Base-by-base conservation (phyloP, 345 rosid species). In the Eucalyptus polybractea region DNA sequence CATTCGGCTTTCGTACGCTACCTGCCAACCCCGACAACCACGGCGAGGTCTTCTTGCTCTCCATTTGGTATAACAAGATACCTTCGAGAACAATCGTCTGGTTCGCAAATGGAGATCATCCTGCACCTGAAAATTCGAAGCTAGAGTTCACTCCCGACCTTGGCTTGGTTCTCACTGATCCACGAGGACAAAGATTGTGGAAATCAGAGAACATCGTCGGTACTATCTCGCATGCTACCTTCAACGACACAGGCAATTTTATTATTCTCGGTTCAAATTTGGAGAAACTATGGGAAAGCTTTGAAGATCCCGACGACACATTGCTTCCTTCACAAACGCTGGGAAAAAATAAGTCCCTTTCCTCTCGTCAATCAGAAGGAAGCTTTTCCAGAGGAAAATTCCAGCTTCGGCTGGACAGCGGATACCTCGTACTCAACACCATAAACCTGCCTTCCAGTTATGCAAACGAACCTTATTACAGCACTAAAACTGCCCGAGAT, bases 311-410 rank as follows among this genome's bases (percentile, higher is more conserved):
- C 19, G 85, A 85, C 1, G 94, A 92, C 56, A 93, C 94, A 2
- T 40, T 93, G 87, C 83, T 92, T 69, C 95, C 94, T 62, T 86
- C 89, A 6, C 95, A 93, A 67, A 50, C 13, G 21, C 37, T 93
- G 87, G 83, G 86, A 31, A 89, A 25, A 16, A 40, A 19, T 6
- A 88, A 72, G 5, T 8, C 12, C 49, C 91, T 92, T 29, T 92
- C 89, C 51, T 90, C 94, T 67, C 76, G 90, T 29, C 87, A 51
- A 54, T 86, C 88, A 14, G 89, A 49, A 47, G 88, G 83, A 81
- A 90, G 92, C 90, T 93, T 91, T 90, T 90, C 93, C 25, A 50
- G 16, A 22, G 95, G 95, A 65, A 93, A 92, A 89, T 93, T 92
- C 80, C 92, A 90, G 50, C 88, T 94, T 29, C 89, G 87, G 44